Percentiles rank a stretch among this genome's conserved stretches.
phyloP scores from a whole-genome alignment of 371 early-diverging fungal genomes.

The Gilbertella persicaria region DNA sequence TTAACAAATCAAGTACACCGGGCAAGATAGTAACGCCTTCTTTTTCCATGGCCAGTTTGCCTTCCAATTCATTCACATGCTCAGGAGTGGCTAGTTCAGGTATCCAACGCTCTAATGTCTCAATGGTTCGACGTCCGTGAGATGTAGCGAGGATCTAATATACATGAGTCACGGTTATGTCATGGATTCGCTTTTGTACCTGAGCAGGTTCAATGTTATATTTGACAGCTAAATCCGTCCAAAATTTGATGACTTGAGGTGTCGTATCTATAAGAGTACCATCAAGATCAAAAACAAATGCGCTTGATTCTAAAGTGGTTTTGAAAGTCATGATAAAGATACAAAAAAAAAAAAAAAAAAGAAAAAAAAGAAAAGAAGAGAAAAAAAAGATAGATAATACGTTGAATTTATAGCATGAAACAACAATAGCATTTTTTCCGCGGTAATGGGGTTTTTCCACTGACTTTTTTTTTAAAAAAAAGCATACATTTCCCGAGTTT shows the following conservation, averaged over 20 bases:
- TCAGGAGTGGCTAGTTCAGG: slow-evolving; percentile 40
- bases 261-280: slow-evolving; percentile 55
- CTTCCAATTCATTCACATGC: slow-evolving; percentile 36
- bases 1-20: slow-evolving; percentile 30
- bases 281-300: slow-evolving; percentile 50
- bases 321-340: slow-evolving; percentile 3
- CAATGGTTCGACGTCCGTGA: slow-evolving; percentile 51
- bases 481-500: no score
- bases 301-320: slow-evolving; percentile 19
- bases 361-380: background rate
- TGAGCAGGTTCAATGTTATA: slow-evolving; percentile 44
- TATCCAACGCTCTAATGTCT: slow-evolving; percentile 39
- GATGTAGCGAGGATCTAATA: slow-evolving; percentile 39
- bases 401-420: no score
- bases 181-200: slow-evolving; percentile 20
- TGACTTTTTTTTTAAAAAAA: no score
- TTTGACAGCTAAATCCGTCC: slow-evolving; percentile 39
- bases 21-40: slow-evolving; percentile 44
- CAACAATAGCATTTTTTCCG: no score
- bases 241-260: slow-evolving; percentile 41
- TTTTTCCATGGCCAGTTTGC: slow-evolving; percentile 22
- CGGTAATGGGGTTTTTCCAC: no score
- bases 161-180: background rate
- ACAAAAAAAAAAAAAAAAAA: slow-evolving; percentile 8
- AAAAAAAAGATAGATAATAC: no score